Conservation (phyloP, 2,329 filamentous ascomycete genomes). For the Ophiocordyceps polyrhachis-furcata region DNA sequence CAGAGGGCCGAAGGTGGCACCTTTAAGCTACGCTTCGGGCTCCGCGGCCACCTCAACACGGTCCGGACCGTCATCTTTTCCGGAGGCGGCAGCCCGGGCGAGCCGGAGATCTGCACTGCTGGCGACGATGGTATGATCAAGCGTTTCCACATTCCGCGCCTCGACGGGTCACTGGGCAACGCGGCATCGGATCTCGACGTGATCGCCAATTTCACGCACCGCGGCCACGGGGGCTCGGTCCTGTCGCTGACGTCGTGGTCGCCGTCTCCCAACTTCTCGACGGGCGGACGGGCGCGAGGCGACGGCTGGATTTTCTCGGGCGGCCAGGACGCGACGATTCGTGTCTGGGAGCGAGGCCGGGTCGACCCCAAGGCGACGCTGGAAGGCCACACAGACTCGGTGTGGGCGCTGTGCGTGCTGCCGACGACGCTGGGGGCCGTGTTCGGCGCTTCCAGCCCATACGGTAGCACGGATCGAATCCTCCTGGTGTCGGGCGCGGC, state of each 20-base stretch:
- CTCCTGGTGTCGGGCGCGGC: slow-evolving; percentile 81
- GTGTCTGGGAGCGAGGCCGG: slow-evolving; percentile 86
- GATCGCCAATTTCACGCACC: slow-evolving; percentile 82
- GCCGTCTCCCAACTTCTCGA: slow-evolving; percentile 72
- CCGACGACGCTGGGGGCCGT: slow-evolving; percentile 65
- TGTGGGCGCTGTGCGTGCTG: slow-evolving; percentile 88
- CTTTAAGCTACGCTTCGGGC: slow-evolving; percentile 84
- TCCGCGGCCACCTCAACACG: slow-evolving; percentile 83
- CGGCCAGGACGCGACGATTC: slow-evolving; percentile 79
- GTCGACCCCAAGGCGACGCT: slow-evolving; percentile 91
- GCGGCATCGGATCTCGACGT: slow-evolving; percentile 71
- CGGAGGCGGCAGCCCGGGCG: slow-evolving; percentile 81
- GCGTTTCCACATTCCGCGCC: slow-evolving; percentile 84
- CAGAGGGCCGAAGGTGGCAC: slow-evolving; percentile 51
- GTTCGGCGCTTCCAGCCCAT: slow-evolving; percentile 57
- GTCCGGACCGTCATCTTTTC: slow-evolving; percentile 93
- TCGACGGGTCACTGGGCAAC: slow-evolving; percentile 34
- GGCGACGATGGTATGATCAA: slow-evolving; percentile 94
- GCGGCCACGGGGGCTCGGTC: slow-evolving; percentile 81
- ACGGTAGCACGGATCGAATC: slow-evolving; percentile 69
- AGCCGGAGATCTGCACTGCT: slow-evolving; percentile 91
- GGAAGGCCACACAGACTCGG: slow-evolving; percentile 85
- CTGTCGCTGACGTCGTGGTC: slow-evolving; percentile 77
- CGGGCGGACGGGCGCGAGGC: slow-evolving; percentile 68
- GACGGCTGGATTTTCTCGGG: slow-evolving; percentile 99